Conservation (phyloP, 176 grass and related monocot species). For the Lolium multiflorum region DNA sequence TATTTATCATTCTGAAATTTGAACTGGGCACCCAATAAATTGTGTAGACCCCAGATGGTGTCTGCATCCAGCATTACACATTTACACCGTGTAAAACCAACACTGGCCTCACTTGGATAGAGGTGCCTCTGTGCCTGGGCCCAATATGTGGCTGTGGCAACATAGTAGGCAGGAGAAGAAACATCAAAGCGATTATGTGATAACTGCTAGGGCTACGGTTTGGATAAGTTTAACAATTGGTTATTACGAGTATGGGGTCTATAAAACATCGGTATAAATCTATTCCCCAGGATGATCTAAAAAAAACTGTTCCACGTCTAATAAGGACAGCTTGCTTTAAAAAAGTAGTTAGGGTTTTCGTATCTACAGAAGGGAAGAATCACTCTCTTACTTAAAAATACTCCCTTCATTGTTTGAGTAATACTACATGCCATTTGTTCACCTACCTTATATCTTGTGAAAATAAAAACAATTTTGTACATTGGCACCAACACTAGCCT, state of each 20-base stretch:
- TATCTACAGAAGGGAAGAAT: not conserved
- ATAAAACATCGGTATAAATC: not conserved
- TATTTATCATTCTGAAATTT: slow-evolving; percentile 18
- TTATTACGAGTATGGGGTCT: not conserved
- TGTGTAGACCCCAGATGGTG: not conserved
- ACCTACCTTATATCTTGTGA: not conserved
- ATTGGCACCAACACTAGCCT: not conserved
- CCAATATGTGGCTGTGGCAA: not conserved
- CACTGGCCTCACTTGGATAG: not conserved
- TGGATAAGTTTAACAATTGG: not conserved
- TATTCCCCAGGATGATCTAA: not conserved
- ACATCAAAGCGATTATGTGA: slow-evolving; percentile 12
- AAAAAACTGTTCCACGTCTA: too few relatives aligned
- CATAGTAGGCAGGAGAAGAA: not conserved
- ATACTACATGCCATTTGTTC: not conserved
- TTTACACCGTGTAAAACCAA: not conserved
- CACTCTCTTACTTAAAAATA: slow-evolving; percentile 7
- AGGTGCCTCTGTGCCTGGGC: not conserved
- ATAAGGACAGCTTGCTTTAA: not conserved
- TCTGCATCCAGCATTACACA: not conserved
- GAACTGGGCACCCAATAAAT: slow-evolving; percentile 11
- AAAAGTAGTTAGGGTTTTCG: not conserved
- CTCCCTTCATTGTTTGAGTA: slow-evolving; percentile 15
- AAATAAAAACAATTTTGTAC: not conserved
- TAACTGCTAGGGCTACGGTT: not conserved